These are phyloP conservation scores for Calonectria montana DNA, from an alignment of 2,329 filamentous ascomycete genomes.

Conservation along the genomic window DNA sequence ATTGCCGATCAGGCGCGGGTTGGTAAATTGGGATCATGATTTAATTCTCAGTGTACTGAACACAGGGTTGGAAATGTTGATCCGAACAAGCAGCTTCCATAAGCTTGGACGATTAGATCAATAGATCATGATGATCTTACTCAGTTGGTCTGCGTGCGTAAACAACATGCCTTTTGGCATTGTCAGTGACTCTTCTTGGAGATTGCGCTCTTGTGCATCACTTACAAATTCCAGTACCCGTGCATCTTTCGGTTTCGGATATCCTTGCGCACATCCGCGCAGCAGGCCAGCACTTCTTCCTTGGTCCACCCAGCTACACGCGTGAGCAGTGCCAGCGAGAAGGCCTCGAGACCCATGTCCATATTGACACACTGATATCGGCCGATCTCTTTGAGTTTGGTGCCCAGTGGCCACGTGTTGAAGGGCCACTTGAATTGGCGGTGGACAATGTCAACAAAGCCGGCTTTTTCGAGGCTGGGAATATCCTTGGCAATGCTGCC, in stretches of 20 bases:
- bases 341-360: conserved; percentile 39
- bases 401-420: conserved; percentile 60
- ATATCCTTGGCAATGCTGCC: conserved; percentile 34
- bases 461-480: conserved; percentile 56
- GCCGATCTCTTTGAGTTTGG: conserved; percentile 61
- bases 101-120: too few relatives aligned
- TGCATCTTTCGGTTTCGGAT: conserved; percentile 41
- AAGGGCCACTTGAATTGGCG: conserved; percentile 58
- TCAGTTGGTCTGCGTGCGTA: conserved; percentile 20
- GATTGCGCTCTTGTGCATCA: neutral
- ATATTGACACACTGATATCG: conserved; percentile 37
- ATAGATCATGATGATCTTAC: neutral
- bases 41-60: too few relatives aligned
- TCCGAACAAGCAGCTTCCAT: too few relatives aligned
- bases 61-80: too few relatives aligned
- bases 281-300: conserved; percentile 40
- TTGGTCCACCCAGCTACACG: conserved; percentile 39
- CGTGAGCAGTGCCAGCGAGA: conserved; percentile 43
- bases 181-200: neutral
- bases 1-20: too few relatives aligned
- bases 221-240: conserved; percentile 42
- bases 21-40: too few relatives aligned
- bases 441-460: conserved; percentile 62
- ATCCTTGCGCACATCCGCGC: conserved; percentile 39
- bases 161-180: conserved; percentile 21